Percentiles rank a stretch among this genome's conserved stretches.
These are phyloP conservation scores for Rauvolfia tetraphylla DNA, from an alignment of 257 asterid genomes.

Conservation along the genomic window DNA sequence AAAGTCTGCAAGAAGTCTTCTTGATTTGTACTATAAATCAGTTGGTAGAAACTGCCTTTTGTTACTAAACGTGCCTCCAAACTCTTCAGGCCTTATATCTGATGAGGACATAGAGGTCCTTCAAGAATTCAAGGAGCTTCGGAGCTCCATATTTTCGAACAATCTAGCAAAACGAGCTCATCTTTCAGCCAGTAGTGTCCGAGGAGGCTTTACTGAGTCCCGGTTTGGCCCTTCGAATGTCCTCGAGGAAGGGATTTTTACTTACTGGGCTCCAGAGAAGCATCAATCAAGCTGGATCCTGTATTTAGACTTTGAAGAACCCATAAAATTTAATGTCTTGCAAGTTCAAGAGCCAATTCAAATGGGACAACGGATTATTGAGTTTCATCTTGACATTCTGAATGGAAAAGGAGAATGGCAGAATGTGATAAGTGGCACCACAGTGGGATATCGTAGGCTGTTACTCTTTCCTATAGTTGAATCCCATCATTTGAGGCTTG, in stretches of 20 bases:
- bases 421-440: constrained; percentile 53
- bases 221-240: constrained; percentile 45
- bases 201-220: constrained; percentile 42
- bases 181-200: constrained; percentile 63
- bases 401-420: constrained; percentile 52
- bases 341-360: constrained; percentile 92
- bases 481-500: constrained; percentile 46
- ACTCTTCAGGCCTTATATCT: constrained; percentile 89
- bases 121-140: constrained; percentile 59
- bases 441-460: constrained; percentile 87
- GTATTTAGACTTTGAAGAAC: constrained; percentile 41
- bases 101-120: constrained; percentile 75
- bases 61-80: constrained; percentile 87
- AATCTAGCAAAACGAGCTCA: constrained; percentile 57
- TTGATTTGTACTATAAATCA: constrained; percentile 83
- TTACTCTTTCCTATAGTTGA: constrained; percentile 45
- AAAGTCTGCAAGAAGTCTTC: constrained; percentile 71
- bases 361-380: constrained; percentile 80
- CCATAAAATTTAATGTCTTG: constrained; percentile 55
- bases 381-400: constrained; percentile 60
- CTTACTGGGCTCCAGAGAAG: constrained; percentile 81
- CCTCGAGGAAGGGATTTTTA: constrained; percentile 54
- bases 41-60: constrained; percentile 87
- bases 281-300: constrained; percentile 41
- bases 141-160: constrained; percentile 53